These are phyloP conservation scores for Cymodocea nodosa DNA, from an alignment of 116 monocot species.

Conservation along the genomic window DNA sequence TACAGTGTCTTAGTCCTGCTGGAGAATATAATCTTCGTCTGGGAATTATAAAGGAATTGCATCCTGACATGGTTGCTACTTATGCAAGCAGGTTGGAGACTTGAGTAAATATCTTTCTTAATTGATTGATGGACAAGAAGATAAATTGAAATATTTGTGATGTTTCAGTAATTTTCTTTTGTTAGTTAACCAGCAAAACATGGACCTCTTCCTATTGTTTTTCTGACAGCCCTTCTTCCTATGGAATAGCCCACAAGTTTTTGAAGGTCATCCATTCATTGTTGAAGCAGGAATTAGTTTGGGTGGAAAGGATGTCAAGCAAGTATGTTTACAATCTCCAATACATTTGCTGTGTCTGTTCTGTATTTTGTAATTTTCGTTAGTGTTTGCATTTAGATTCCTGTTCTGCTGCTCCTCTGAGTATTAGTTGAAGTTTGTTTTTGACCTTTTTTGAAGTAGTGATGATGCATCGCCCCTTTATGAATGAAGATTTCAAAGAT, in stretches of 20 bases:
- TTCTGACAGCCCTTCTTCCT: conserved; percentile 1
- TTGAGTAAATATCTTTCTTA: background rate
- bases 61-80: conserved; percentile 98
- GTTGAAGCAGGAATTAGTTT: conserved; percentile 99
- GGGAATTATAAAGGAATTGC: conserved; percentile 93
- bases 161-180: too few relatives aligned
- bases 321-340: conserved; percentile 27
- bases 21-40: conserved; percentile 97
- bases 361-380: too few relatives aligned
- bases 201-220: background rate
- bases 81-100: conserved; percentile 65
- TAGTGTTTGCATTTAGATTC: too few relatives aligned
- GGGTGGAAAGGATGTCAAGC: conserved; percentile 98
- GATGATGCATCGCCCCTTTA: too few relatives aligned
- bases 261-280: conserved; percentile 99
- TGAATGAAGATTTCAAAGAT: too few relatives aligned
- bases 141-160: too few relatives aligned
- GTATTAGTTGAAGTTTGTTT: too few relatives aligned
- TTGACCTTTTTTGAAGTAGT: too few relatives aligned
- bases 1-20: conserved; percentile 98
- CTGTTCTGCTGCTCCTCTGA: too few relatives aligned
- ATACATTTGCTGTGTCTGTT: too few relatives aligned
- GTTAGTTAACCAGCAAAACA: too few relatives aligned
- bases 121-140: too few relatives aligned
- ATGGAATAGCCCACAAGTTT: conserved; percentile 54